Conservation (phyloP, 371 early-diverging fungal genomes). For the Umbelopsis sp. region DNA sequence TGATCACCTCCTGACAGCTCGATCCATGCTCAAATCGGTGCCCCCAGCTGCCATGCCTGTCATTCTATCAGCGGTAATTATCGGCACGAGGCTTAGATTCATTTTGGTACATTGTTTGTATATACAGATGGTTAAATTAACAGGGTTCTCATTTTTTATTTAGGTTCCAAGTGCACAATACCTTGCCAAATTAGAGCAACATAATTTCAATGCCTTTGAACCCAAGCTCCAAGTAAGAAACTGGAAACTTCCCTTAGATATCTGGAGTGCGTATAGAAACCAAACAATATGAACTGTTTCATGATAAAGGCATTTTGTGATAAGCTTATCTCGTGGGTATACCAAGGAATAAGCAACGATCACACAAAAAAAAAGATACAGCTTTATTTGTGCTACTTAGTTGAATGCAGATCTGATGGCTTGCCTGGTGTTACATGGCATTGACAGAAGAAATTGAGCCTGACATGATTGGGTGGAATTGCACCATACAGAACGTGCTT, state of each 20-base stretch:
- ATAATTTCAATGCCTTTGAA: constrained; percentile 76
- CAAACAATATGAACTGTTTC: constrained; percentile 22
- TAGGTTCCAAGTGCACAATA: constrained; percentile 64
- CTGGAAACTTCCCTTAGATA: constrained; percentile 68
- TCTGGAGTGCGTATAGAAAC: constrained; percentile 54
- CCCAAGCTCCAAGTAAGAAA: constrained; percentile 59
- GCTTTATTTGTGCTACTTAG: too few species aligned
- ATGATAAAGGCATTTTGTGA: constrained; percentile 2
- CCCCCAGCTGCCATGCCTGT: constrained; percentile 67
- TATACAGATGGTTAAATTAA: neutral
- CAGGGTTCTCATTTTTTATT: neutral
- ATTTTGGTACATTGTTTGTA: neutral
- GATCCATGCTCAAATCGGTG: constrained; percentile 58
- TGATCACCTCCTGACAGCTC: constrained; percentile 79
- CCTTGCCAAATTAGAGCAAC: constrained; percentile 67
- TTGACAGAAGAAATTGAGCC: neutral
- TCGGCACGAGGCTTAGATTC: neutral
- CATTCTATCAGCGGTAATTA: constrained; percentile 63
- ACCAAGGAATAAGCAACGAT: too few species aligned
- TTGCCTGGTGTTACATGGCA: too few species aligned
- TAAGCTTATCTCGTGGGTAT: neutral
- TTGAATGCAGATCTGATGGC: too few species aligned
- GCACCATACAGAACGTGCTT: too few species aligned
- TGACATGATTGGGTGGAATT: constrained; percentile 5
- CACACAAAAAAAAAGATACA: too few species aligned